phyloP scores from a whole-genome alignment of 305 asterid genomes.

The Nicotiana rustica region DNA sequence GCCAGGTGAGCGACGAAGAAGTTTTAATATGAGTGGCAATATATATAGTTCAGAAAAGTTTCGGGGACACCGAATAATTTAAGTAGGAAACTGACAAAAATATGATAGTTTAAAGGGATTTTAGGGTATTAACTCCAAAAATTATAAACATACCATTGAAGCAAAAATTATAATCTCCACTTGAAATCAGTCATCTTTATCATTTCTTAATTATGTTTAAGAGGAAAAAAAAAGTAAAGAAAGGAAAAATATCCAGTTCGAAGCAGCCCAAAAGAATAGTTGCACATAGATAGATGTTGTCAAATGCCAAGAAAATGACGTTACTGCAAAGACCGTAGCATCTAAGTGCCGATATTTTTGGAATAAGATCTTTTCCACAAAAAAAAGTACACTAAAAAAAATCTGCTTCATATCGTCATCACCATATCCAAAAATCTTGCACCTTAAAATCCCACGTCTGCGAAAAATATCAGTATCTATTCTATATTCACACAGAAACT shows the following conservation, averaged over 20 bases:
- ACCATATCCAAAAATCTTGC: background rate
- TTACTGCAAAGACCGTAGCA: background rate
- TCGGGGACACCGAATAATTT: too few species aligned
- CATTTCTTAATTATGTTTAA: too few species aligned
- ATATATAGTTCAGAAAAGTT: too few species aligned
- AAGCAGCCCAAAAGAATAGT: background rate
- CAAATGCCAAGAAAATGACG: background rate
- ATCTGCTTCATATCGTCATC: constrained; percentile 3
- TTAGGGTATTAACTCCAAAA: too few species aligned
- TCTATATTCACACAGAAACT: background rate
- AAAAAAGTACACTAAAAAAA: background rate
- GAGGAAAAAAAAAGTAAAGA: background rate
- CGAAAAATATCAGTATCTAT: background rate
- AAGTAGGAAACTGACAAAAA: too few species aligned
- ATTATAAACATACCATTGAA: too few species aligned
- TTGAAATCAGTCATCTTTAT: too few species aligned
- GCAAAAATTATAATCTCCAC: too few species aligned
- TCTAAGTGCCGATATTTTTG: constrained; percentile 27
- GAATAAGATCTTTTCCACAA: constrained; percentile 22
- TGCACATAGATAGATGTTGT: background rate
- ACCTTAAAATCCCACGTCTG: background rate
- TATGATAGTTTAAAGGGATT: too few species aligned
- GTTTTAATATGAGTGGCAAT: too few species aligned
- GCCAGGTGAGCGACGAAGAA: too few species aligned
- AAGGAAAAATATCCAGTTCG: background rate